Conservation (phyloP, 164 flowering plant genomes). For the Sextonia rubra region DNA sequence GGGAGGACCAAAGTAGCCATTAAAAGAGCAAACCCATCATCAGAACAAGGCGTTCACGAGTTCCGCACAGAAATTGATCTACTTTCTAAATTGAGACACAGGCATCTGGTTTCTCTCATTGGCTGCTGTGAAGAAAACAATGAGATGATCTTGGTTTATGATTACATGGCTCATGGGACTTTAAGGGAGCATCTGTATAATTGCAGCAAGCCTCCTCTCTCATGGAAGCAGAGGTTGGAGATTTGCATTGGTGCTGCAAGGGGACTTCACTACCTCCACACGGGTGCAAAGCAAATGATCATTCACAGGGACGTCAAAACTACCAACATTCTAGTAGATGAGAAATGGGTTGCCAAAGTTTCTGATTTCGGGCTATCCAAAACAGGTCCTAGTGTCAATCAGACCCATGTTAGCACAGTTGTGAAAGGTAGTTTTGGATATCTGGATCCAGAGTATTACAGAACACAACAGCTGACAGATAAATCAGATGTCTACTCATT, state of each 20-base stretch:
- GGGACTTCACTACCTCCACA: slow-evolving; percentile 20
- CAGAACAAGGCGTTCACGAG: slow-evolving; percentile 59
- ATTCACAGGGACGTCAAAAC: slow-evolving; percentile 21
- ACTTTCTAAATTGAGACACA: slow-evolving; percentile 17
- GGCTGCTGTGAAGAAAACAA: slow-evolving; percentile 19
- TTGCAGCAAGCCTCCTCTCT: slow-evolving; percentile 12
- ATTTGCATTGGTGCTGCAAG: slow-evolving; percentile 20
- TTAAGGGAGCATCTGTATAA: slow-evolving; percentile 23
- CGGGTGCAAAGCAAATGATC: slow-evolving; percentile 19
- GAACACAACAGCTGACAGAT: slow-evolving; percentile 18
- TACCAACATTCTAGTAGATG: slow-evolving; percentile 18
- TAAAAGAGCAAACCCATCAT: slow-evolving; percentile 63
- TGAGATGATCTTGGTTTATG: slow-evolving; percentile 29
- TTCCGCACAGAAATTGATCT: slow-evolving; percentile 45
- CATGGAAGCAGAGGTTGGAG: slow-evolving; percentile 22
- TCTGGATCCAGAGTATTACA: slow-evolving; percentile 18
- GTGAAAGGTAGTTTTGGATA: slow-evolving; percentile 24
- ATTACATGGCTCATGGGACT: slow-evolving; percentile 27
- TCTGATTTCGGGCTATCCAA: slow-evolving; percentile 19
- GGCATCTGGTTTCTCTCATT: slow-evolving; percentile 18
- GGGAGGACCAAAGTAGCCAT: slow-evolving; percentile 51
- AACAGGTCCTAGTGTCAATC: slow-evolving; percentile 13
- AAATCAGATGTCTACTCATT: slow-evolving; percentile 20
- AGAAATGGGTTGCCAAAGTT: slow-evolving; percentile 17
- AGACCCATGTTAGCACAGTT: slow-evolving; percentile 18